Evolutionary conservation across 192 early-diverging fungal species (phyloP), one percentile per base, ranked within the genome.

Genomic region (Haplosporangium gracile): DNA sequence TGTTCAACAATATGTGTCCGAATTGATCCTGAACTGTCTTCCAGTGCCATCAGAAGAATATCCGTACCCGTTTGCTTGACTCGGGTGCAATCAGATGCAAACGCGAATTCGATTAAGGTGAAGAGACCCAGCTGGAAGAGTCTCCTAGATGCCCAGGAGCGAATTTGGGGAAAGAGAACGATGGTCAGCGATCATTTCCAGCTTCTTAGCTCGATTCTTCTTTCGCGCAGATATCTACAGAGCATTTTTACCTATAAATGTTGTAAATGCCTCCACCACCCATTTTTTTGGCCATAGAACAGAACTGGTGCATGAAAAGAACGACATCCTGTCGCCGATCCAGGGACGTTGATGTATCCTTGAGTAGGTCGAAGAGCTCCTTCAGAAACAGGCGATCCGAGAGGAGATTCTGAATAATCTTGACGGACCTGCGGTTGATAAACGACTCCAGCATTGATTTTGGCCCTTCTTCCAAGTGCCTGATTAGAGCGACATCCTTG

Each of bases 41-140:
- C 97, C 51, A 97, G 77, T 11, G 97, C 88, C 11, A 92, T 88
- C 20, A 91, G 76, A 68, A 97, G 85, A 43, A 98, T 93, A 20
- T 96, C 93, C 7, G 92, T 85, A 34, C 92, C 92, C 32, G 94
- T 93, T n/a, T 89, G 89, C 72, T 92, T 93, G 26, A 97, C 83
- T 15, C 78, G 55, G 38, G 63, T 55, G 75, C 95, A 92, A 13
- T 81, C 75, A 51, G 94, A 88, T 13, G 79, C 88, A 47, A 98
- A 82, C 4, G 93, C 92, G 78, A 92, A 91, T 57, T 95, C 93
- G 65, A 99, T 90, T 18, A 97, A 81, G 70, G 89, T 85, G 78
- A 98, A 97, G 16, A 98, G 87, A 2, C 97, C 97, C 70, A 94
- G 90, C 51, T 94, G 90, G 65, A 88, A 90, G 74, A 98, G 90